phyloP scores from a whole-genome alignment of 768 basidiomycete species.

The Phaeotremella skinneri region DNA sequence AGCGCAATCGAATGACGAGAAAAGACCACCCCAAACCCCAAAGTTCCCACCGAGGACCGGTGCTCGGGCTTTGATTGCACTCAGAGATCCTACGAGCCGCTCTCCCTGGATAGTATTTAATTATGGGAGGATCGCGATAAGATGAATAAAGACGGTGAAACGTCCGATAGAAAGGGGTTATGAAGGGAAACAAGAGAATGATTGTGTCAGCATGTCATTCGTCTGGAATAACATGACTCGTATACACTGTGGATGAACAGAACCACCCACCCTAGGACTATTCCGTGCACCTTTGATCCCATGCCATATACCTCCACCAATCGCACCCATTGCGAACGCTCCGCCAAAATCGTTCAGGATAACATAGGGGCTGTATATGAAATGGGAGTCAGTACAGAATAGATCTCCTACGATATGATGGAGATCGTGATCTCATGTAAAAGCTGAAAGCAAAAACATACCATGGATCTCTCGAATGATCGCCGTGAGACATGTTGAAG shows the following conservation, averaged over 20 bases:
- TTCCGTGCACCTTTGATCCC: conserved; percentile 97
- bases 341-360: conserved; percentile 98
- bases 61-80: conserved; percentile 95
- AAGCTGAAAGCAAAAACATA: conserved; percentile 46
- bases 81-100: conserved; percentile 86
- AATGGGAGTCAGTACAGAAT: not conserved
- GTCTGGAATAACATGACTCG: conserved; percentile 1
- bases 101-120: no score
- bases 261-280: conserved; percentile 74
- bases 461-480: conserved; percentile 94
- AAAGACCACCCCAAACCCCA: conserved; percentile 75
- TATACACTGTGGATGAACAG: not conserved
- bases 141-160: not conserved
- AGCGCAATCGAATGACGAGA: conserved; percentile 97
- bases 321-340: conserved; percentile 95
- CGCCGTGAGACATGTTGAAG: conserved; percentile 76
- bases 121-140: no score
- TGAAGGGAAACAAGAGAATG: not conserved
- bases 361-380: conserved; percentile 78
- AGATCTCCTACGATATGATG: not conserved
- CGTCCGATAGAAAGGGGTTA: no score
- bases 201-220: conserved; percentile 10
- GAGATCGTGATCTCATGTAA: not conserved
- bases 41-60: conserved; percentile 98
- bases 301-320: conserved; percentile 98